Evolutionary conservation across 2,329 filamentous ascomycete species (phyloP).

Genomic region (Ophiostoma australiae): DNA sequence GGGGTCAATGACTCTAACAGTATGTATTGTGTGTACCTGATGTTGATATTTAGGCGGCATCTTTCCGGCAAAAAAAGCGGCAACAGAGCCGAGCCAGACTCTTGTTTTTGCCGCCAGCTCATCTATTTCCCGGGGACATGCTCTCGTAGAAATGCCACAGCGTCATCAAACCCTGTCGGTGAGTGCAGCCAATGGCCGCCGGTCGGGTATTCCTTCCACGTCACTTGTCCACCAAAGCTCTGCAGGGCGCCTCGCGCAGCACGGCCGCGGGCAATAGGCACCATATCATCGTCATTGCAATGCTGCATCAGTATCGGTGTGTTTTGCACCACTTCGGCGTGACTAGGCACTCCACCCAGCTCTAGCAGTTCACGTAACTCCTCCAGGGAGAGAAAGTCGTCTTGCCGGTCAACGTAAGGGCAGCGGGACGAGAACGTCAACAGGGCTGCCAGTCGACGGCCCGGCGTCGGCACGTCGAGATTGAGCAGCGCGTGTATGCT

Average conservation of each 20-base stretch:
- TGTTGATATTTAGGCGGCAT: neutral
- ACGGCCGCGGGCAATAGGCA: constrained; percentile 37
- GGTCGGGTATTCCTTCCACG: constrained; percentile 40
- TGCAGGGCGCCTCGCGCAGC: constrained; percentile 35
- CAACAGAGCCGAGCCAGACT: neutral
- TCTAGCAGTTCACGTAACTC: constrained; percentile 35
- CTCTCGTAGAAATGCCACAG: constrained; percentile 14
- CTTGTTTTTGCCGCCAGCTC: neutral
- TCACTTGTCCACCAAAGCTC: constrained; percentile 37
- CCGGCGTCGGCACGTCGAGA: constrained; percentile 19
- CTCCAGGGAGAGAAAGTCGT: constrained; percentile 26
- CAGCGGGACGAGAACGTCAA: constrained; percentile 38
- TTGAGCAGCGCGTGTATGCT: constrained; percentile 21
- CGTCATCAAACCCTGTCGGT: constrained; percentile 43
- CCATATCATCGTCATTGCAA: constrained; percentile 41
- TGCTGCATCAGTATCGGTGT: constrained; percentile 45
- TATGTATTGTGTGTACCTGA: neutral
- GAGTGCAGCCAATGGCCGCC: constrained; percentile 45
- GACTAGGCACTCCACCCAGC: constrained; percentile 25
- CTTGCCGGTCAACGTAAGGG: constrained; percentile 34
- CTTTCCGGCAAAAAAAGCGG: neutral
- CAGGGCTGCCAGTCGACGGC: constrained; percentile 31
- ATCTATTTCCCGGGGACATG: neutral
- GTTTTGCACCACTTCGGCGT: constrained; percentile 32
- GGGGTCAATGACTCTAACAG: neutral